Conservation (phyloP, 169 alveolate genomes). For the Plasmodium adleri region DNA sequence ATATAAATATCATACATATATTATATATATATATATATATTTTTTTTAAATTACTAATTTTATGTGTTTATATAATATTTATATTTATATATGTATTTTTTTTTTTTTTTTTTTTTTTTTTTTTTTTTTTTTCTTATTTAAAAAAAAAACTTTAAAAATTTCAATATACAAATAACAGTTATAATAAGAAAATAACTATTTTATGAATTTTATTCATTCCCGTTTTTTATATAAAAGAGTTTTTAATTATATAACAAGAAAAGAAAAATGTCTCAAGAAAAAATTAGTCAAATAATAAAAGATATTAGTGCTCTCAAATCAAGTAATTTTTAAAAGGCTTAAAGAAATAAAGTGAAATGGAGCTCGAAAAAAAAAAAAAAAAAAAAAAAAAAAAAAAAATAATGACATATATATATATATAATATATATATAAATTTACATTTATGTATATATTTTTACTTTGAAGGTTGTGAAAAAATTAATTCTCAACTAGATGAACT, state of each 20-base stretch:
- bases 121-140: background rate
- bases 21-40: too few species aligned
- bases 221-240: background rate
- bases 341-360: background rate
- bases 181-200: background rate
- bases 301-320: conserved; percentile 64
- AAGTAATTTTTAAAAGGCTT: conserved; percentile 6
- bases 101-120: too few species aligned
- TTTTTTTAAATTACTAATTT: too few species aligned
- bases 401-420: background rate
- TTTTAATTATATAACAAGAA: background rate
- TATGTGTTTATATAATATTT: too few species aligned
- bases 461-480: conserved; percentile 64
- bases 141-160: background rate
- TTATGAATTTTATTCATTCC: background rate
- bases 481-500: conserved; percentile 68
- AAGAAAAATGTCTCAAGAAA: conserved; percentile 66
- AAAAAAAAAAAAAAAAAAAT: background rate
- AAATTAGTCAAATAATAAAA: conserved; percentile 38
- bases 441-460: background rate
- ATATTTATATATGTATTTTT: too few species aligned
- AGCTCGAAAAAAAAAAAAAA: background rate
- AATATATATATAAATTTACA: background rate
- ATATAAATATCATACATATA: too few species aligned
- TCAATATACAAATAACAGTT: background rate